These are phyloP conservation scores for Phaseolus coccineus DNA, from an alignment of 331 rosid genomes.

Conservation along the genomic window DNA sequence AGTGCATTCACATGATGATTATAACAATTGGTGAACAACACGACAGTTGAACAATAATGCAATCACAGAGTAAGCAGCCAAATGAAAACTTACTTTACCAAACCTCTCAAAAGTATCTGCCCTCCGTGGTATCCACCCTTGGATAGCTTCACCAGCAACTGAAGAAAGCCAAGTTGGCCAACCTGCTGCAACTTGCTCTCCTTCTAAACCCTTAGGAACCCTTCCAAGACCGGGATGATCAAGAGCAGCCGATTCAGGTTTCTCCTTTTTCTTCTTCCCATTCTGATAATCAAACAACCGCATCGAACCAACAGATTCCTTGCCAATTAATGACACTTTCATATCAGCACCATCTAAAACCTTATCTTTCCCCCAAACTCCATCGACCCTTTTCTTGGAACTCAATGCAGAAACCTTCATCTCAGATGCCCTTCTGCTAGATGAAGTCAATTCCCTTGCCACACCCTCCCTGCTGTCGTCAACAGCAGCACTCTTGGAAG, in stretches of 20 bases:
- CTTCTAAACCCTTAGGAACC: constrained; percentile 53
- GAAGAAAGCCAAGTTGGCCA: constrained; percentile 71
- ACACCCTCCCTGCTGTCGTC: constrained; percentile 68
- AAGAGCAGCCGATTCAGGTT: constrained; percentile 46
- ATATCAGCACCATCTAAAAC: constrained; percentile 51
- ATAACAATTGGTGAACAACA: constrained; percentile 1
- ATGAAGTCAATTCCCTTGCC: constrained; percentile 49
- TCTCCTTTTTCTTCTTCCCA: constrained; percentile 59
- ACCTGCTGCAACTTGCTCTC: constrained; percentile 69
- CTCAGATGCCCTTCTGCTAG: constrained; percentile 52
- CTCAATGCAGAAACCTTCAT: constrained; percentile 37
- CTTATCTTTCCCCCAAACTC: constrained; percentile 52
- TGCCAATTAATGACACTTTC: constrained; percentile 60
- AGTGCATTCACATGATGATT: constrained; percentile 29
- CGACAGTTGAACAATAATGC: constrained; percentile 4
- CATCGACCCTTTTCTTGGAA: constrained; percentile 56
- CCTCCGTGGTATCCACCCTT: constrained; percentile 60
- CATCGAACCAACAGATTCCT: constrained; percentile 53
- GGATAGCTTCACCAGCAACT: constrained; percentile 63
- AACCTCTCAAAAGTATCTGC: constrained; percentile 59
- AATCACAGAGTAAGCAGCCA: constrained; percentile 25
- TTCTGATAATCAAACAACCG: constrained; percentile 48
- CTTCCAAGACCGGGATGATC: constrained; percentile 56
- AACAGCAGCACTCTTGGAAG: constrained; percentile 69
- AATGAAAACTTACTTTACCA: constrained; percentile 49